Conservation (phyloP, 2,329 filamentous ascomycete genomes). For the Aspergillus fumigatiaffinis region DNA sequence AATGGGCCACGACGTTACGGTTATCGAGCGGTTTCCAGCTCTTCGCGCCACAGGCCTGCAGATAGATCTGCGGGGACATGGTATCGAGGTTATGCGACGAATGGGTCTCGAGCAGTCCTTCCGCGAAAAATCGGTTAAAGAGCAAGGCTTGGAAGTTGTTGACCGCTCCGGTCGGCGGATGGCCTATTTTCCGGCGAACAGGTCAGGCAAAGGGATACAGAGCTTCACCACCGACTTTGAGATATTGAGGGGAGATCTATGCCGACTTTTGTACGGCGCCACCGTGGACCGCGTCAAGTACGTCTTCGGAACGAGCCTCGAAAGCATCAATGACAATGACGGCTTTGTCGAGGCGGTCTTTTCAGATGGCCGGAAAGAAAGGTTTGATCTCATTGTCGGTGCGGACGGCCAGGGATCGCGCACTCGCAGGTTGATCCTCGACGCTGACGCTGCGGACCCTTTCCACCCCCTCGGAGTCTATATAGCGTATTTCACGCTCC, state of each 20-base stretch:
- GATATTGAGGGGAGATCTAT: slow-evolving; percentile 54
- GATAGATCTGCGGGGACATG: slow-evolving; percentile 52
- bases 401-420: slow-evolving; percentile 27
- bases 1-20: slow-evolving; percentile 36
- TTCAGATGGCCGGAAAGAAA: slow-evolving; percentile 16
- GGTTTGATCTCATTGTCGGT: slow-evolving; percentile 28
- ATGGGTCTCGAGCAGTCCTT: slow-evolving; percentile 51
- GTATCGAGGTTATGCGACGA: slow-evolving; percentile 48
- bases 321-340: slow-evolving; percentile 19
- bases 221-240: slow-evolving; percentile 50
- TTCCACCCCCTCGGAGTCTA: slow-evolving; percentile 24
- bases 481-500: slow-evolving; percentile 38
- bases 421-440: slow-evolving; percentile 19
- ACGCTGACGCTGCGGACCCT: slow-evolving; percentile 10
- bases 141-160: slow-evolving; percentile 49
- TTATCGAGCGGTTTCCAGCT: slow-evolving; percentile 40
- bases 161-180: slow-evolving; percentile 35
- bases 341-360: slow-evolving; percentile 19
- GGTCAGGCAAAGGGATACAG: slow-evolving; percentile 31
- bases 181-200: slow-evolving; percentile 43
- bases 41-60: slow-evolving; percentile 50
- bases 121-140: slow-evolving; percentile 38
- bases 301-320: slow-evolving; percentile 30
- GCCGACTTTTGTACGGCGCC: slow-evolving; percentile 39
- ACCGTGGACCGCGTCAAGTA: slow-evolving; percentile 23